phyloP scores from a whole-genome alignment of 2,329 filamentous ascomycete species.

The Onygenales sp. region DNA sequence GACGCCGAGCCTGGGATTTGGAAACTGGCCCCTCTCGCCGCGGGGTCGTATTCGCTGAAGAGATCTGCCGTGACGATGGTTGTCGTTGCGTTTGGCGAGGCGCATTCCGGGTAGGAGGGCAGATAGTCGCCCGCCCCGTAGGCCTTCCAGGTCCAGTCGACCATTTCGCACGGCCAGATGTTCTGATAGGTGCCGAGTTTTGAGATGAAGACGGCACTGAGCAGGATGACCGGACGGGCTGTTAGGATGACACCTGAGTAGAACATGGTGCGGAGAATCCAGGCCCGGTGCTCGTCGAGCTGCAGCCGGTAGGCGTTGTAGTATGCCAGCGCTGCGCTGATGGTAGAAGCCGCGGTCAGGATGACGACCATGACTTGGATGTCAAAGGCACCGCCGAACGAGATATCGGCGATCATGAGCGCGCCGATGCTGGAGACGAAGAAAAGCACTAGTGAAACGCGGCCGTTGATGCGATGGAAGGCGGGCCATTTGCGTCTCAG shows the following conservation, averaged over 20 bases:
- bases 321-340: conserved; percentile 38
- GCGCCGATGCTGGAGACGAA: conserved; percentile 38
- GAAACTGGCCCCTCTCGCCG: conserved; percentile 34
- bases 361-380: conserved; percentile 38
- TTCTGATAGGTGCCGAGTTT: conserved; percentile 23
- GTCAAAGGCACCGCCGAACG: conserved; percentile 46
- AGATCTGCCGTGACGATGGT: neutral
- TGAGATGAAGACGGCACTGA: conserved; percentile 32
- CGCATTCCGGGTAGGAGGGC: conserved; percentile 11
- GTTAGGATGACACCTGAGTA: conserved; percentile 24
- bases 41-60: conserved; percentile 3
- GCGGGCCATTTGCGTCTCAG: conserved; percentile 39
- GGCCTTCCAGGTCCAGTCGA: conserved; percentile 32
- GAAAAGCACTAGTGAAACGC: conserved; percentile 42
- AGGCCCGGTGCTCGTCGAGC: conserved; percentile 53
- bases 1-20: conserved; percentile 43
- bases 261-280: conserved; percentile 51
- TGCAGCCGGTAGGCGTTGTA: conserved; percentile 51
- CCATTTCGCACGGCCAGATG: conserved; percentile 38
- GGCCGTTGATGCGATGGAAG: conserved; percentile 53
- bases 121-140: conserved; percentile 15
- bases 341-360: conserved; percentile 36
- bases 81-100: neutral
- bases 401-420: conserved; percentile 41
- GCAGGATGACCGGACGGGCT: conserved; percentile 24